A percentile compares a stretch with the other conserved stretches of the same genome.
Conservation (phyloP, 2,329 filamentous ascomycete species). For the Calonectria multiphialidica region DNA sequence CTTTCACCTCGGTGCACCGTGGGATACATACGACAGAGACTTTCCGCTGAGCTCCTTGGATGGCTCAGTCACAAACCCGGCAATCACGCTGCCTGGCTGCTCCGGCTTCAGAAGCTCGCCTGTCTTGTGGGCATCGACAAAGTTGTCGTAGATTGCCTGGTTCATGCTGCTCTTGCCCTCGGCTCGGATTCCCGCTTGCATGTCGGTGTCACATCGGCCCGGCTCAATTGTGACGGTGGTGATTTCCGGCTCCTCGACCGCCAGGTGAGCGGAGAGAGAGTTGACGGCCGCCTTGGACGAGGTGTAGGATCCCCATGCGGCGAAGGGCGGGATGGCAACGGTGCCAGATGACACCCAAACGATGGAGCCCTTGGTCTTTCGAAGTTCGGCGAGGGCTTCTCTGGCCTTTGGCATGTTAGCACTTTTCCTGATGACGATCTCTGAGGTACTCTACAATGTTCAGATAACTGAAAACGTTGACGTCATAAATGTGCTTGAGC, state of each 20-base stretch:
- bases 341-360: not conserved
- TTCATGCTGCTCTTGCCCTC: not conserved
- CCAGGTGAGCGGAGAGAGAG: not conserved
- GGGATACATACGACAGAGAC: not conserved
- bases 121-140: not conserved
- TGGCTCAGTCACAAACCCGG: not conserved
- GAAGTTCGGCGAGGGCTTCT: not conserved
- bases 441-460: not conserved
- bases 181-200: not conserved
- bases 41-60: not conserved
- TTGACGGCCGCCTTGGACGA: not conserved
- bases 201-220: not conserved
- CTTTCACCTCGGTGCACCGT: no score
- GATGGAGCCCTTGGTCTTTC: not conserved
- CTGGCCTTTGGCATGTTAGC: not conserved
- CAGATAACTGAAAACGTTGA: not conserved
- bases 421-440: no score
- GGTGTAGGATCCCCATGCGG: not conserved
- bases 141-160: not conserved
- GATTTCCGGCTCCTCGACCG: not conserved
- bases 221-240: not conserved
- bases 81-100: not conserved
- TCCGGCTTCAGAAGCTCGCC: not conserved
- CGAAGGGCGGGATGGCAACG: not conserved
- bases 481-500: not conserved